Conservation (phyloP, 1,139 yeast genomes). For the Pneumocystis murina region DNA sequence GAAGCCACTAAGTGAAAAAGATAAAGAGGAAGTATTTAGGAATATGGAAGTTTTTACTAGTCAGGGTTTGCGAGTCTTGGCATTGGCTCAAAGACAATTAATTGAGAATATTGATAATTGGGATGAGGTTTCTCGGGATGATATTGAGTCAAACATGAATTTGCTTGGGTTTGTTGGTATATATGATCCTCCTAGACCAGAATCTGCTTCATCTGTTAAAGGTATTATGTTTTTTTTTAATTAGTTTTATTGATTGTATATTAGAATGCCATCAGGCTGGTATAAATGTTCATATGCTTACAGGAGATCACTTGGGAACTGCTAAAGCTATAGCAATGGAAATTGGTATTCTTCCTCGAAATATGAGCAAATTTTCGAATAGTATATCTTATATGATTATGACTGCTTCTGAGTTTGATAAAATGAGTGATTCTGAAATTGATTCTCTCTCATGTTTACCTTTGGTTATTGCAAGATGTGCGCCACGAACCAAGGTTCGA, state of each 20-base stretch:
- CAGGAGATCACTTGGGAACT: slow-evolving; percentile 56
- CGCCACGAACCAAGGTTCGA: slow-evolving; percentile 39
- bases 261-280: slow-evolving; percentile 56
- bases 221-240: not conserved
- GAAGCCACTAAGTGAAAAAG: slow-evolving; percentile 29
- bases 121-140: slow-evolving; percentile 29
- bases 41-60: slow-evolving; percentile 51
- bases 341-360: slow-evolving; percentile 63
- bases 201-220: slow-evolving; percentile 53
- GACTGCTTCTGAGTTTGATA: slow-evolving; percentile 64
- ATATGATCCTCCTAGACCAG: slow-evolving; percentile 69
- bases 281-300: slow-evolving; percentile 68
- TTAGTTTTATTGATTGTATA: not conserved
- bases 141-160: slow-evolving; percentile 40
- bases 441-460: slow-evolving; percentile 59
- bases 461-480: slow-evolving; percentile 39
- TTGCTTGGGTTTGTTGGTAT: slow-evolving; percentile 65
- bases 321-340: slow-evolving; percentile 24
- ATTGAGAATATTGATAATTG: slow-evolving; percentile 10
- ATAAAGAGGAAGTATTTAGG: slow-evolving; percentile 32
- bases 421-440: slow-evolving; percentile 45
- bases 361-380: slow-evolving; percentile 31
- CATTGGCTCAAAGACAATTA: slow-evolving; percentile 35
- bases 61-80: slow-evolving; percentile 61
- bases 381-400: slow-evolving; percentile 55